Conservation (phyloP, 208 protist species). For the Leishmania tarentolae region DNA sequence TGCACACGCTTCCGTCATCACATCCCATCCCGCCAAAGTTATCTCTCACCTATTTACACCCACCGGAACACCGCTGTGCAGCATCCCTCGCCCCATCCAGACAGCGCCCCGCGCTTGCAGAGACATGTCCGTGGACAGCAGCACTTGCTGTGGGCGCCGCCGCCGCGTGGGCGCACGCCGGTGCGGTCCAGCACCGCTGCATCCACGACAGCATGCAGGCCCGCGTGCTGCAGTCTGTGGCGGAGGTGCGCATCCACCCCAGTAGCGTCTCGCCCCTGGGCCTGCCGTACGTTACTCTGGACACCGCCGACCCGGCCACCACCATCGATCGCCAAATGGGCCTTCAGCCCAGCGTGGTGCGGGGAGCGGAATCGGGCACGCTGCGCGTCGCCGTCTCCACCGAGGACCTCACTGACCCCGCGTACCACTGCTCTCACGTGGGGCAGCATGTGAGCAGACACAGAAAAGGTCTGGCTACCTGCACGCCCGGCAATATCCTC, state of each 20-base stretch:
- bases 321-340: constrained; percentile 8
- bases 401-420: constrained; percentile 33
- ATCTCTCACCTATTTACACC: no score
- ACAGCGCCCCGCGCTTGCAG: neutral
- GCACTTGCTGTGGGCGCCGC: constrained; percentile 4
- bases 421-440: constrained; percentile 37
- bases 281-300: constrained; percentile 9
- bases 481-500: constrained; percentile 35
- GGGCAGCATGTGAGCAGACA: constrained; percentile 24
- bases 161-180: constrained; percentile 3
- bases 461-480: constrained; percentile 18
- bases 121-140: neutral
- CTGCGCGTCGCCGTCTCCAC: constrained; percentile 46
- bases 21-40: no score
- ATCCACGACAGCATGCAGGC: constrained; percentile 32
- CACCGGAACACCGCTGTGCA: no score
- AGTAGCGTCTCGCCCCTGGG: neutral
- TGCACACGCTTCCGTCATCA: no score
- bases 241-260: neutral
- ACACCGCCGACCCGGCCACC: no score
- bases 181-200: constrained; percentile 16
- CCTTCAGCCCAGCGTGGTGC: neutral
- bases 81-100: no score
- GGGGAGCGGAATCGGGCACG: constrained; percentile 8
- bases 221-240: constrained; percentile 4